phyloP scores from a whole-genome alignment of 306 rosid genomes.

The Inga leiocalycina region DNA sequence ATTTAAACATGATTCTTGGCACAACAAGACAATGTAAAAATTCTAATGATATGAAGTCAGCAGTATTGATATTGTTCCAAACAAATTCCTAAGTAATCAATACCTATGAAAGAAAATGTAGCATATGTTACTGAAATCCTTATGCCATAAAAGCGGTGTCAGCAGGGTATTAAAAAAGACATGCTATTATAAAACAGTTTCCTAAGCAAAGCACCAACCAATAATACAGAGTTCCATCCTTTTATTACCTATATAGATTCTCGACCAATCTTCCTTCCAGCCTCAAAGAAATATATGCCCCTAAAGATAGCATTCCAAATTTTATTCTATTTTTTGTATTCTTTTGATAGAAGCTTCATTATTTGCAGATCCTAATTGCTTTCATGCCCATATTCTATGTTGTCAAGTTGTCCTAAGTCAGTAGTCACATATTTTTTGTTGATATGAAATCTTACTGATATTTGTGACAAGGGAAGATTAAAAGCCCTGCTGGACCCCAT shows the following conservation, averaged over 20 bases:
- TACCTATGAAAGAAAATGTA: too few species aligned
- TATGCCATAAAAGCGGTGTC: too few species aligned
- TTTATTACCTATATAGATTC: background rate
- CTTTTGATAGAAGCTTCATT: too few species aligned
- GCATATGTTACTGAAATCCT: too few species aligned
- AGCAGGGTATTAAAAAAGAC: background rate
- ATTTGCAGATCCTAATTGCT: too few species aligned
- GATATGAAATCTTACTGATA: background rate
- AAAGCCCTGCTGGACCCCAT: background rate
- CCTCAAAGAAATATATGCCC: background rate
- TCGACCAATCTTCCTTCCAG: background rate
- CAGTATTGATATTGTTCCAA: too few species aligned
- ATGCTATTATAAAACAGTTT: background rate
- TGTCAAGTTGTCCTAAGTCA: too few species aligned
- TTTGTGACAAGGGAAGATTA: slow-evolving; percentile 2
- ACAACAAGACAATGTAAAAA: background rate
- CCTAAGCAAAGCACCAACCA: background rate
- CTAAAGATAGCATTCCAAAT: background rate
- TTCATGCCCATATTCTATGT: too few species aligned
- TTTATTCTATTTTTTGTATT: background rate
- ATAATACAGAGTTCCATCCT: background rate
- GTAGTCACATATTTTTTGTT: too few species aligned
- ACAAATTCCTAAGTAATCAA: too few species aligned
- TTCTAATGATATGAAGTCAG: background rate
- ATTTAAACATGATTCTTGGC: background rate